Conservation (phyloP, 2,329 filamentous ascomycete genomes). For the Verticillium longisporum region DNA sequence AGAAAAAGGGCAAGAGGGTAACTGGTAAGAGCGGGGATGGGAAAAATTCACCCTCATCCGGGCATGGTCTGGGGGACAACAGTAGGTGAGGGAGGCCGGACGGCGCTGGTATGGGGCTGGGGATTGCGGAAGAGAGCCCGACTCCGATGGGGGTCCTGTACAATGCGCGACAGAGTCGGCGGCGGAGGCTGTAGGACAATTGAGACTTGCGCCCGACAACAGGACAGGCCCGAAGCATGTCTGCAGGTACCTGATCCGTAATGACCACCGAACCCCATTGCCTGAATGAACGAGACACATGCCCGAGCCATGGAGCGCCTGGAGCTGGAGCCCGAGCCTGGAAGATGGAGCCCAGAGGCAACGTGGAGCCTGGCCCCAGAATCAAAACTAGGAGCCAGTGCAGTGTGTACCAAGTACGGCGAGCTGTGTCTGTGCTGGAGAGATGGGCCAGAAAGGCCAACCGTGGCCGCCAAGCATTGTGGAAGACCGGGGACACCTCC, state of each 20-base stretch:
- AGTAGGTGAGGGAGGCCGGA: neutral
- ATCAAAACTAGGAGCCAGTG: too few species aligned
- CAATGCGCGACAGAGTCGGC: constrained; percentile 1
- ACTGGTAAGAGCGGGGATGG: neutral
- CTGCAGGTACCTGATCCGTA: neutral
- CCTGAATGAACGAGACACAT: neutral
- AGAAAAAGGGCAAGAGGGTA: neutral
- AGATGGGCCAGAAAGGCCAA: neutral
- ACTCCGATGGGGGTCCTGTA: constrained; percentile 4
- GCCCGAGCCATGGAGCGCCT: too few species aligned
- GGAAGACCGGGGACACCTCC: neutral
- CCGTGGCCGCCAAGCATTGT: neutral
- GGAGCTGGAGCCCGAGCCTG: too few species aligned
- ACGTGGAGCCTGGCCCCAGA: too few species aligned
- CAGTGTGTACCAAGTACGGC: too few species aligned
- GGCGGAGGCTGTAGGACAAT: neutral
- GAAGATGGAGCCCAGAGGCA: too few species aligned
- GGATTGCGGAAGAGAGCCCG: constrained; percentile 4
- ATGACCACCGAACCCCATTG: neutral
- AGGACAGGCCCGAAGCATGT: neutral
- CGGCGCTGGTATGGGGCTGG: constrained; percentile 2
- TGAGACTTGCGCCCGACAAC: neutral
- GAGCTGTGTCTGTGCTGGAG: too few species aligned
- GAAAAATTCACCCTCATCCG: neutral
- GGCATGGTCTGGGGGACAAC: neutral